phyloP scores from a whole-genome alignment of 768 basidiomycete species.

The Pisolithus sp. region DNA sequence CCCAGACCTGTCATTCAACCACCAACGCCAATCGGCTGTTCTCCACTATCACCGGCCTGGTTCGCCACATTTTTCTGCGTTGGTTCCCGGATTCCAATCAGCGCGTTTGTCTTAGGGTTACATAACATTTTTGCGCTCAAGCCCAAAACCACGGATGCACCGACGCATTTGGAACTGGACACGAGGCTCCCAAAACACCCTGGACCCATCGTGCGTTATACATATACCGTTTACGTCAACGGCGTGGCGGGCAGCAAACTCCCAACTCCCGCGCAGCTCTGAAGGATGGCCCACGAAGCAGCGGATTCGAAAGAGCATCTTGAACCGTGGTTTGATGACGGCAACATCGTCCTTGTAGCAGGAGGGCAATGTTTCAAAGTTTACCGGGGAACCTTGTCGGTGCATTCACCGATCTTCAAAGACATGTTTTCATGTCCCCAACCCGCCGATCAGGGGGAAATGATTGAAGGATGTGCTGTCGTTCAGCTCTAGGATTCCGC shows the following conservation, averaged over 20 bases:
- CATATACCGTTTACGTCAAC: too few relatives aligned
- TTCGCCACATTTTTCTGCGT: too few relatives aligned
- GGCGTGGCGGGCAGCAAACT: too few relatives aligned
- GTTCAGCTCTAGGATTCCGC: constrained; percentile 11
- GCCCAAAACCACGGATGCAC: too few relatives aligned
- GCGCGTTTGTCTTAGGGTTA: too few relatives aligned
- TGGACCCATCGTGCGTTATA: too few relatives aligned
- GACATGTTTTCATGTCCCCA: constrained; percentile 21
- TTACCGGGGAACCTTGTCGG: constrained; percentile 21
- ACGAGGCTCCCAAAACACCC: too few relatives aligned
- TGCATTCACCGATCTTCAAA: constrained; percentile 26
- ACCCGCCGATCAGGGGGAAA: not conserved
- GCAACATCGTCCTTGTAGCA: constrained; percentile 23
- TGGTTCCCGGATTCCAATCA: too few relatives aligned
- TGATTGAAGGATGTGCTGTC: constrained; percentile 17
- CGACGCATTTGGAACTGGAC: too few relatives aligned
- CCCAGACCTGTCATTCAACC: too few relatives aligned
- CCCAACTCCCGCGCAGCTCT: not conserved
- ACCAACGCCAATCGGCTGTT: not conserved
- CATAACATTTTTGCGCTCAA: too few relatives aligned
- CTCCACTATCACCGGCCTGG: too few relatives aligned
- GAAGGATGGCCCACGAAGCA: not conserved
- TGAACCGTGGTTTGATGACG: constrained; percentile 25
- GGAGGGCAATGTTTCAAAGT: constrained; percentile 25
- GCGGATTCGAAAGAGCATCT: constrained; percentile 1